Evolutionary conservation across 352 stramenopile genomes (phyloP).

Genomic region (Phytophthora tentaculata): DNA sequence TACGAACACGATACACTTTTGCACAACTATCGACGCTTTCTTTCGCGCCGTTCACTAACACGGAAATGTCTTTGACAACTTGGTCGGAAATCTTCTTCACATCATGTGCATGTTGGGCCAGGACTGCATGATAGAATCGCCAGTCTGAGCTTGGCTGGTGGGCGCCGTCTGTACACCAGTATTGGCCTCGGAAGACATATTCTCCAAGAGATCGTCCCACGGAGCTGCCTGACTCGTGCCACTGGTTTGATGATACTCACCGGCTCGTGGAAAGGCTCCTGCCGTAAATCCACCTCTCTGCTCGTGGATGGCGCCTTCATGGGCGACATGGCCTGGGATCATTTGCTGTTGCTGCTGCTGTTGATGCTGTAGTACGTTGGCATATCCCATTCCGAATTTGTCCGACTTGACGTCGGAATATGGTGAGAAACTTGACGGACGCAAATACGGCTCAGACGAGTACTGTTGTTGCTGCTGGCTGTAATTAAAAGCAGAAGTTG

Average conservation of each 20-base stretch:
- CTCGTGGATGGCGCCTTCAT: constrained; percentile 22
- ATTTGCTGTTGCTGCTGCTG: constrained; percentile 32
- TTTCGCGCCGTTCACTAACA: constrained; percentile 39
- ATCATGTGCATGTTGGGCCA: constrained; percentile 84
- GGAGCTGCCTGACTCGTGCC: constrained; percentile 29
- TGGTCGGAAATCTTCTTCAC: constrained; percentile 33
- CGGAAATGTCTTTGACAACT: constrained; percentile 10
- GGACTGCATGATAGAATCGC: constrained; percentile 64
- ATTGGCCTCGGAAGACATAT: constrained; percentile 56
- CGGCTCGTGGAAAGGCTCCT: constrained; percentile 23
- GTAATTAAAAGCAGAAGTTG: constrained; percentile 33
- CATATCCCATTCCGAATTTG: constrained; percentile 28
- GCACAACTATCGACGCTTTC: constrained; percentile 36
- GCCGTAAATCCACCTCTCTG: constrained; percentile 25
- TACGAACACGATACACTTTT: constrained; percentile 25
- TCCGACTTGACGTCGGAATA: constrained; percentile 34
- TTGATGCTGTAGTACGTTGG: constrained; percentile 32
- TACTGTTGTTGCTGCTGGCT: constrained; percentile 36
- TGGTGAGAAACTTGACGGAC: constrained; percentile 31
- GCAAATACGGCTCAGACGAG: constrained; percentile 28
- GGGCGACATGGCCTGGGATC: constrained; percentile 14
- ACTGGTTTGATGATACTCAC: constrained; percentile 28
- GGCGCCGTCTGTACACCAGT: constrained; percentile 7
- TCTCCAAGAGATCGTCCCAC: constrained; percentile 83
- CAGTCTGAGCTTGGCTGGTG: constrained; percentile 39